A percentile compares a stretch with the other conserved stretches of the same genome.
Conservation (phyloP, 1,284 basidiomycete species). For the Pseudozyma hubeiensis region DNA sequence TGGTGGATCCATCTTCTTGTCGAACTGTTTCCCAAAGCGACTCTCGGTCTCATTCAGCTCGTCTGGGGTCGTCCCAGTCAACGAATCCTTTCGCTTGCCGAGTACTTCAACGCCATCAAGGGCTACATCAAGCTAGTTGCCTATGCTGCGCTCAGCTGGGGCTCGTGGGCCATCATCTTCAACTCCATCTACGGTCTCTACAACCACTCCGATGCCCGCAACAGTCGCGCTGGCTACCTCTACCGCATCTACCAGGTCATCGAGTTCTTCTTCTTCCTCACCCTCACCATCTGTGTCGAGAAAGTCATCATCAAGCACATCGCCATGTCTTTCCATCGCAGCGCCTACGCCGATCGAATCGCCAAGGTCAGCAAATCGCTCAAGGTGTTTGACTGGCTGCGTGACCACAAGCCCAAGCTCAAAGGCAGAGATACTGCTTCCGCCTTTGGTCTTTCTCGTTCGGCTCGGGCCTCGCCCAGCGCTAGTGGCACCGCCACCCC, state of each 20-base stretch:
- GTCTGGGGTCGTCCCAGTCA: conserved; percentile 62
- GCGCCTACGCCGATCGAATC: conserved; percentile 80
- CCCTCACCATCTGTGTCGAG: conserved; percentile 59
- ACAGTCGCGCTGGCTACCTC: conserved; percentile 56
- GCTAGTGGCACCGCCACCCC: conserved; percentile 41
- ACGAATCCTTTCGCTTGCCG: conserved; percentile 47
- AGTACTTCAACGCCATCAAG: conserved; percentile 64
- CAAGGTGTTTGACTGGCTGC: conserved; percentile 77
- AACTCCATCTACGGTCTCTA: conserved; percentile 61
- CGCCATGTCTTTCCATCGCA: conserved; percentile 75
- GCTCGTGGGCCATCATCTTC: conserved; percentile 66
- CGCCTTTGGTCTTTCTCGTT: conserved; percentile 70
- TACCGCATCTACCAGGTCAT: conserved; percentile 66
- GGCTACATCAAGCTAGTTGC: conserved; percentile 60
- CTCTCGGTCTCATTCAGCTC: conserved; percentile 50
- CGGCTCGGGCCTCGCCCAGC: conserved; percentile 34
- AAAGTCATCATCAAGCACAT: conserved; percentile 65
- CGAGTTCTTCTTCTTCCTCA: conserved; percentile 66
- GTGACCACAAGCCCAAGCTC: conserved; percentile 77
- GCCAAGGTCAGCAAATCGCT: conserved; percentile 74
- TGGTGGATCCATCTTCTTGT: conserved; percentile 65
- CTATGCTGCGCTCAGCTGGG: conserved; percentile 65
- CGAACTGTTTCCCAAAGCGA: conserved; percentile 59
- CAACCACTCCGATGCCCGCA: conserved; percentile 31
- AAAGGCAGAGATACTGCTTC: conserved; percentile 68